Conservation (phyloP, 148 eudicot species). For the Rhododendron vialii region DNA sequence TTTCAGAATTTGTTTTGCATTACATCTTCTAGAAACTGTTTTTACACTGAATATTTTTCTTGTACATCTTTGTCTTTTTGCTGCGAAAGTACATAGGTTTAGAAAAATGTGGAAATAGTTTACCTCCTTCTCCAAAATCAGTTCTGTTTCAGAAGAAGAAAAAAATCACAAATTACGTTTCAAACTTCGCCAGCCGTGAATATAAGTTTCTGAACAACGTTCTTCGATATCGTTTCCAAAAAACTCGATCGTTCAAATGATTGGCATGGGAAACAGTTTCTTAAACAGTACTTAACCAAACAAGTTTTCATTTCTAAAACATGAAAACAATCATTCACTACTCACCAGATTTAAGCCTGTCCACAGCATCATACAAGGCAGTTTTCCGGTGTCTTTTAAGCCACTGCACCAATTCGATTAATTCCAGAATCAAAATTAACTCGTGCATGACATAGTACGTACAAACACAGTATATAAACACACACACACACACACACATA, state of each 20-base stretch:
- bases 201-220: not conserved
- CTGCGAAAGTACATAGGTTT: no score
- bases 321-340: not conserved
- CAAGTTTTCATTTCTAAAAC: not conserved
- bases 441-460: not conserved
- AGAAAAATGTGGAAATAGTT: no score
- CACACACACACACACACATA: not conserved
- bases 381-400: slow-evolving; percentile 23
- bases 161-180: not conserved
- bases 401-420: slow-evolving; percentile 17
- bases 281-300: not conserved
- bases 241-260: not conserved
- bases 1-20: no score
- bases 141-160: no score
- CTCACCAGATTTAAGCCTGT: slow-evolving; percentile 24
- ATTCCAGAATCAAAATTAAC: not conserved
- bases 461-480: not conserved
- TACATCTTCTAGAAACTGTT: no score
- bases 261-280: no score
- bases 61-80: no score
- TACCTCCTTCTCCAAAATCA: no score
- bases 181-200: not conserved
- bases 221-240: not conserved
- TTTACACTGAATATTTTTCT: no score
- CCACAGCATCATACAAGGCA: slow-evolving; percentile 22